These are phyloP conservation scores for Curvularia sp. DNA, from an alignment of 2,329 filamentous ascomycete species.

Conservation along the genomic window DNA sequence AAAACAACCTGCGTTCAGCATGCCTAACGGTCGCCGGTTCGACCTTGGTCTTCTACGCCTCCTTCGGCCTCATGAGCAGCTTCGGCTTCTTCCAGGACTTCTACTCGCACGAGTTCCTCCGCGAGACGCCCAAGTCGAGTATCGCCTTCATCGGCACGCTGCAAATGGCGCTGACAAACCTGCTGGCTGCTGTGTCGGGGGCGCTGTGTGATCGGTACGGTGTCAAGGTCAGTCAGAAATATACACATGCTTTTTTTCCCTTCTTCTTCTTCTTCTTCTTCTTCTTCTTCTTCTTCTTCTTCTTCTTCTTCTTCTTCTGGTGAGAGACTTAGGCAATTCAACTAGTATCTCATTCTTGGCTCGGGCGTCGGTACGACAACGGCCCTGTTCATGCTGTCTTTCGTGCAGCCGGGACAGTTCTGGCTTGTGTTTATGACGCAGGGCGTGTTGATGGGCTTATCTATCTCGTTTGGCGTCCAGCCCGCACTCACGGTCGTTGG, in stretches of 20 bases:
- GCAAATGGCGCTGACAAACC: conserved; percentile 57
- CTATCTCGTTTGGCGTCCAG: conserved; percentile 53
- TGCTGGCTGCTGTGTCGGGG: conserved; percentile 66
- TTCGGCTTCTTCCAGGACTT: conserved; percentile 57
- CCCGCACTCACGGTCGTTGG: conserved; percentile 52
- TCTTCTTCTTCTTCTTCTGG: neutral
- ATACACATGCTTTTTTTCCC: no score
- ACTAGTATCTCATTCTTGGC: conserved; percentile 40
- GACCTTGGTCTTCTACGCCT: conserved; percentile 50
- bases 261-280: neutral
- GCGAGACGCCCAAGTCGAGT: conserved; percentile 38
- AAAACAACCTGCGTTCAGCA: conserved; percentile 28
- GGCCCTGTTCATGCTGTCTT: conserved; percentile 39
- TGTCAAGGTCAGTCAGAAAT: conserved; percentile 57
- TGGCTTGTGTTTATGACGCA: conserved; percentile 58
- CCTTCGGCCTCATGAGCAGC: conserved; percentile 52
- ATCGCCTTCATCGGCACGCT: conserved; percentile 56
- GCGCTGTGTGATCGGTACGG: conserved; percentile 69
- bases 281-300: neutral
- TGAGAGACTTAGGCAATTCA: conserved; percentile 2
- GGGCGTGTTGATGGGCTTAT: conserved; percentile 55
- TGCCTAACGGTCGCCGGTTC: conserved; percentile 51
- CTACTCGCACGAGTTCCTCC: conserved; percentile 50
- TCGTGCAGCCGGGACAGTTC: conserved; percentile 28
- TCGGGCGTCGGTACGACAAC: conserved; percentile 33